Conservation (phyloP, 148 eudicot species). For the Vaccinium macrocarpon region DNA sequence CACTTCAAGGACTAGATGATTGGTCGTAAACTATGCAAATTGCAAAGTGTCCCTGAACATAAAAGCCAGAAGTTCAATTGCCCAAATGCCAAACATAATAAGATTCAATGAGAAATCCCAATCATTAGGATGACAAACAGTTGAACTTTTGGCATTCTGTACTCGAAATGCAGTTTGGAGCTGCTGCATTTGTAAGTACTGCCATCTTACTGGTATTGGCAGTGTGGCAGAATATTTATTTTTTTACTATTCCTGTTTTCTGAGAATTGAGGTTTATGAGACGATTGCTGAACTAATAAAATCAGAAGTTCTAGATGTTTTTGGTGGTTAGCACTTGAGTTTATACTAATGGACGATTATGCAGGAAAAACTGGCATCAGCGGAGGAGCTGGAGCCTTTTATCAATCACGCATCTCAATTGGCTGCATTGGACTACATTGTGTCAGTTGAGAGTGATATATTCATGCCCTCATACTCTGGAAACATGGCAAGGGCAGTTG, state of each 20-base stretch:
- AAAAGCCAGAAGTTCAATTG: neutral
- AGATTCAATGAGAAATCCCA: neutral
- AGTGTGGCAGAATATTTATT: no score
- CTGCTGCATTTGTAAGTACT: neutral
- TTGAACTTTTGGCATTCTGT: neutral
- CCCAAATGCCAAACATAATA: neutral
- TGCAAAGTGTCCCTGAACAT: neutral
- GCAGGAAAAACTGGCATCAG: conserved; percentile 80
- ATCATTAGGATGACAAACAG: neutral
- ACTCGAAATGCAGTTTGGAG: neutral
- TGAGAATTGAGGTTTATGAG: neutral
- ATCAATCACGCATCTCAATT: conserved; percentile 76
- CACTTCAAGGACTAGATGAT: neutral
- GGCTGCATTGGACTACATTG: conserved; percentile 98
- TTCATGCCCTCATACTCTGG: conserved; percentile 91
- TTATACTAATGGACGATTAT: conserved; percentile 15
- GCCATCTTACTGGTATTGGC: no score
- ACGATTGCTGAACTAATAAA: neutral
- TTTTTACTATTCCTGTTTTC: neutral
- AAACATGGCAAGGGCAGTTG: conserved; percentile 98
- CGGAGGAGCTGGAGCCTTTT: conserved; percentile 77
- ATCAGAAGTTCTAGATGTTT: neutral
- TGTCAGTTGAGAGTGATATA: conserved; percentile 88
- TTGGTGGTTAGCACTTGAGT: neutral
- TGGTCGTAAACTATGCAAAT: neutral